phyloP scores from a whole-genome alignment of 2,329 filamentous ascomycete genomes.

The Fusarium begoniae region DNA sequence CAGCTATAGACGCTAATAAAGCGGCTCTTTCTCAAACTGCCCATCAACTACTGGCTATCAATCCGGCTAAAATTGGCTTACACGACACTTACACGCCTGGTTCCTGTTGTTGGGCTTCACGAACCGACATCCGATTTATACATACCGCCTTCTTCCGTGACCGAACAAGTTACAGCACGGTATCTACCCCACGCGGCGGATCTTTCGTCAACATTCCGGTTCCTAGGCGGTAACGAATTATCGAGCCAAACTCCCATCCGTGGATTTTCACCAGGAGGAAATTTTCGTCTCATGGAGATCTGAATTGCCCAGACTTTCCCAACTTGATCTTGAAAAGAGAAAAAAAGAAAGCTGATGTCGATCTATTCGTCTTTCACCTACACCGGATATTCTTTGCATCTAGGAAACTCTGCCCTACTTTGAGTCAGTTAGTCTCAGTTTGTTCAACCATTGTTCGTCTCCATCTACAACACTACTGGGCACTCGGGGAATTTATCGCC shows the following conservation, averaged over 20 bases:
- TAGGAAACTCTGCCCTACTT: constrained; percentile 10
- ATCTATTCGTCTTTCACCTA: constrained; percentile 10
- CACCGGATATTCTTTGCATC: neutral
- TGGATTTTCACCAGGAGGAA: constrained; percentile 28
- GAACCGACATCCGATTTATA: constrained; percentile 31
- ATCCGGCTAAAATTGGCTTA: constrained; percentile 36
- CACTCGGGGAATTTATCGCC: constrained; percentile 39
- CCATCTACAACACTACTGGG: constrained; percentile 23
- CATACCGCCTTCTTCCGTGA: constrained; percentile 31
- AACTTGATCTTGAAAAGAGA: constrained; percentile 26
- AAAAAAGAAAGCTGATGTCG: constrained; percentile 19
- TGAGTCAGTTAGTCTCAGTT: constrained; percentile 8
- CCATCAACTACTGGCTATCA: constrained; percentile 8
- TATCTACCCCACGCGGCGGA: constrained; percentile 41
- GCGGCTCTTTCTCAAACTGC: constrained; percentile 20
- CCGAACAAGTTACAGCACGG: constrained; percentile 38
- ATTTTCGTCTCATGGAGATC: constrained; percentile 39
- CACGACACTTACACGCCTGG: constrained; percentile 31
- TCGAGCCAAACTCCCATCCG: constrained; percentile 32
- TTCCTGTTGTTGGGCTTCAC: constrained; percentile 6
- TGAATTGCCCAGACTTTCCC: constrained; percentile 17
- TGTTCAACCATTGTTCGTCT: constrained; percentile 21
- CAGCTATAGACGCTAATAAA: constrained; percentile 22
- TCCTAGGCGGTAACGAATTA: constrained; percentile 40
- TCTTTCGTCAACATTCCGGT: constrained; percentile 33